phyloP scores from a whole-genome alignment of 2,329 filamentous ascomycete species.

The Cladorrhinum sp. region DNA sequence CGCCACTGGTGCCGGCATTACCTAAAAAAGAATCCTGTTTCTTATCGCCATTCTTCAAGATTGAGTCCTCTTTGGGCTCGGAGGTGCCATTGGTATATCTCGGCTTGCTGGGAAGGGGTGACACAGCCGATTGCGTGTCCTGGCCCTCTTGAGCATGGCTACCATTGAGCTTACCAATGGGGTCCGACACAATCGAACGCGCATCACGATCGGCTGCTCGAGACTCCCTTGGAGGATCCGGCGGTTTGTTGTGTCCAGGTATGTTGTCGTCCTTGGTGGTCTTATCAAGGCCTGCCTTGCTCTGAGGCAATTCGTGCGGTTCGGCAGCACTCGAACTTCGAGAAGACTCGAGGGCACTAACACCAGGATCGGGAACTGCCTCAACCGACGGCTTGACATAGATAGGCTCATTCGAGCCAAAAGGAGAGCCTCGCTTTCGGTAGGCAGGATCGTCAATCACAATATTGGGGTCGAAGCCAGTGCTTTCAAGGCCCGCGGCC shows the following conservation, averaged over 20 bases:
- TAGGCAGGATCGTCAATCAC: conserved; percentile 65
- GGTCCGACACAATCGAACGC: conserved; percentile 49
- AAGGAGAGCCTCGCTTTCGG: conserved; percentile 61
- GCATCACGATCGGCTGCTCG: conserved; percentile 44
- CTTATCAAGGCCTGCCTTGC: conserved; percentile 34
- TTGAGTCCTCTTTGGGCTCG: conserved; percentile 23
- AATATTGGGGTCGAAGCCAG: conserved; percentile 68
- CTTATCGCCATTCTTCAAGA: conserved; percentile 30
- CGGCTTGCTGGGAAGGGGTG: conserved; percentile 42
- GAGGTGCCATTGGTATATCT: conserved; percentile 38
- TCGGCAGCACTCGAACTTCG: conserved; percentile 47
- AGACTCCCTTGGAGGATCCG: conserved; percentile 36
- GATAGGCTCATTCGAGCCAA: conserved; percentile 51
- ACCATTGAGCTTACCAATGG: conserved; percentile 37
- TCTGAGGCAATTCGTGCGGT: conserved; percentile 39
- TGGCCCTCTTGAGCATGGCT: conserved; percentile 44
- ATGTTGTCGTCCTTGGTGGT: conserved; percentile 38
- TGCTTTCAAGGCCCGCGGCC: conserved; percentile 65
- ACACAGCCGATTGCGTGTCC: conserved; percentile 45
- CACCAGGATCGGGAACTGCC: conserved; percentile 41
- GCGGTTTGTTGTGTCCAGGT: conserved; percentile 38
- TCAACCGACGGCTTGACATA: conserved; percentile 52
- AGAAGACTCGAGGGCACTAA: conserved; percentile 21
- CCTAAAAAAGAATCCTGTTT: conserved; percentile 64
- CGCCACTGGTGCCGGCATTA: conserved; percentile 68